Conservation (phyloP, 352 stramenopile species). For the Phytophthora melonis region DNA sequence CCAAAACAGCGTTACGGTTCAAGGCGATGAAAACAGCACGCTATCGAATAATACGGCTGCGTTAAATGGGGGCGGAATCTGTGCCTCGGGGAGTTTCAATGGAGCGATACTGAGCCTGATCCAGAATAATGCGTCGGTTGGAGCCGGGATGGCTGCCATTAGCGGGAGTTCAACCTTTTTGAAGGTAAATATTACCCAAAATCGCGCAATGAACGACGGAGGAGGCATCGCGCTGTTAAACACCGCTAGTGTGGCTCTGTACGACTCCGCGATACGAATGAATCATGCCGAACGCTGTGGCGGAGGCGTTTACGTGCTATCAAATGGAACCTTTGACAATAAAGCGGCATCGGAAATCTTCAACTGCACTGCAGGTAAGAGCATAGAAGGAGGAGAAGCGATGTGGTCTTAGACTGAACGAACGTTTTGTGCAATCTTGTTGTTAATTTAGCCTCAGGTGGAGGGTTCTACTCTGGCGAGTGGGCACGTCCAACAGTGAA, state of each 20-base stretch:
- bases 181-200: constrained; percentile 30
- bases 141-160: constrained; percentile 45
- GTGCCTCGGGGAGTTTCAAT: constrained; percentile 14
- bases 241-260: constrained; percentile 24
- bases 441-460: constrained; percentile 30
- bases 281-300: constrained; percentile 49
- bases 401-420: background rate
- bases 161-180: constrained; percentile 25
- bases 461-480: constrained; percentile 43
- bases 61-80: constrained; percentile 39
- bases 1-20: constrained; percentile 24
- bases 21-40: constrained; percentile 21
- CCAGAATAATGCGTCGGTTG: constrained; percentile 43
- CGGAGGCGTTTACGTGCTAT: constrained; percentile 52
- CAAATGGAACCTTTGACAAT: constrained; percentile 50
- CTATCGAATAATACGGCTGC: constrained; percentile 41
- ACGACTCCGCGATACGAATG: constrained; percentile 16
- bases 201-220: constrained; percentile 44
- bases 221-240: constrained; percentile 60
- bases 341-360: constrained; percentile 38
- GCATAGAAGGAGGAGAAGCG: background rate
- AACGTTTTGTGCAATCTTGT: background rate
- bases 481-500: constrained; percentile 27
- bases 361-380: constrained; percentile 46
- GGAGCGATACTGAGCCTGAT: constrained; percentile 15